A percentile compares a stretch with the other conserved stretches of the same genome.
Evolutionary conservation across 1,139 yeast genomes (phyloP).

Genomic region (Candida sp.): DNA sequence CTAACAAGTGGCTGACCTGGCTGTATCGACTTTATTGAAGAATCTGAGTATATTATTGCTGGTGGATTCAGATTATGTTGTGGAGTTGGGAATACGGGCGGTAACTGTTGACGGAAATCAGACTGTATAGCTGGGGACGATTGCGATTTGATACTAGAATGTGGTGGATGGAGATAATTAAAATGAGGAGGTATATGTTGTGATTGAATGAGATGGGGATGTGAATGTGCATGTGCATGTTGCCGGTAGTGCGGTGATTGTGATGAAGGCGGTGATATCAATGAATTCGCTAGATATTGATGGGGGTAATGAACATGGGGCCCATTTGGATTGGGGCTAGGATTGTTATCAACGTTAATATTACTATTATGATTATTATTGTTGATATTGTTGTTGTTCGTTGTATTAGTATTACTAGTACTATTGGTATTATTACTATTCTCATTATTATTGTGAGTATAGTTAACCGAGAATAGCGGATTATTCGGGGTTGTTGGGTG

Average conservation of each 20-base stretch:
- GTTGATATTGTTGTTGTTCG: constrained; percentile 3
- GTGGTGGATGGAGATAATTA: constrained; percentile 68
- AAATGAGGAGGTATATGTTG: neutral
- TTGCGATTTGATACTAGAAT: constrained; percentile 44
- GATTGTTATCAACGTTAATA: neutral
- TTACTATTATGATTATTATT: neutral
- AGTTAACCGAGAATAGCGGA: constrained; percentile 5
- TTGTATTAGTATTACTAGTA: constrained; percentile 2
- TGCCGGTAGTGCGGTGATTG: constrained; percentile 4
- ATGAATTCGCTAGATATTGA: neutral
- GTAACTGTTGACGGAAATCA: constrained; percentile 2
- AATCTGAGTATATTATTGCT: constrained; percentile 5
- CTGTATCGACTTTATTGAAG: constrained; percentile 7
- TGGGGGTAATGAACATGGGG: constrained; percentile 1
- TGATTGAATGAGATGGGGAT: neutral
- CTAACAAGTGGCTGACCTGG: constrained; percentile 2
- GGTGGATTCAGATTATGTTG: constrained; percentile 9
- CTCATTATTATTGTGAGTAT: constrained; percentile 2
- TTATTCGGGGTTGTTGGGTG: constrained; percentile 9
- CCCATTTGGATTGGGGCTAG: neutral
- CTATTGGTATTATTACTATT: constrained; percentile 2
- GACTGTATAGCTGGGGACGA: neutral
- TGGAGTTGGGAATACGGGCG: constrained; percentile 6
- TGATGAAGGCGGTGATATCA: constrained; percentile 4
- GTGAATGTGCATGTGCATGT: neutral